Base-by-base conservation (phyloP, 2,329 filamentous ascomycete genomes). In the Fusarium sp. region DNA sequence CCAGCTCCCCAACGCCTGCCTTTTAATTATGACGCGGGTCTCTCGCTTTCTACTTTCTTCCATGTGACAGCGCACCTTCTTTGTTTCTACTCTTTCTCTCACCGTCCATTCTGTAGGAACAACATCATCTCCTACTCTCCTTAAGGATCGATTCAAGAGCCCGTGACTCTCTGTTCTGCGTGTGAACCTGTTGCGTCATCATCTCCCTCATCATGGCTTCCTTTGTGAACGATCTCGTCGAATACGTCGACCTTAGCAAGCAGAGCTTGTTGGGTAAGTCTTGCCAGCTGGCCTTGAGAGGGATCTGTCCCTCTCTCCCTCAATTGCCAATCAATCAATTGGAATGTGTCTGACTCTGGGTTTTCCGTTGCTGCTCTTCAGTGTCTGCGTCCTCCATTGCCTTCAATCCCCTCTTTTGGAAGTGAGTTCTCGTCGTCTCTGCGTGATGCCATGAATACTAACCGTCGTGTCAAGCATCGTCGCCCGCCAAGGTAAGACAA, bases 351-450 rank as follows among this genome's bases (percentile, higher is more conserved):
- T 79, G 64, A 79, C 70, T 27, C 13, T 16, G 62, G 22, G 2
- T 57, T 20, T 38, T 61, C 14, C 11, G 60, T 72, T 68, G 40
- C 58, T 59, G n/a, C 64, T 50, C n/a, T 67, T 58, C 67, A 98
- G 95, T 97, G 77, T 94, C 95, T 77, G 94, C 92, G 57, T 88
- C 88, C 65, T 90, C 94, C 63, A 97, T 99, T 84, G 89, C 92
- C 58, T 98, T 99, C 85, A 99, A 99, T 85, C 97, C 97, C 25
- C 92, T 97, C n/a, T 98, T 98, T 85, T 99, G 97, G 97, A 99
- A 99, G 95, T 98, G 89, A 88, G 94, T 89, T 63, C 11, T 38
- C 70, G 60, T 69, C 73, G 52, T 42, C 50, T 42, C 38, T 22
- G 18, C 20, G n/a, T 52, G 64, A 47, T 61, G 8, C 18, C 25